A percentile compares a stretch with the other conserved stretches of the same genome.
phyloP scores from a whole-genome alignment of 2,329 filamentous ascomycete genomes.

The Raffaelea arxii region DNA sequence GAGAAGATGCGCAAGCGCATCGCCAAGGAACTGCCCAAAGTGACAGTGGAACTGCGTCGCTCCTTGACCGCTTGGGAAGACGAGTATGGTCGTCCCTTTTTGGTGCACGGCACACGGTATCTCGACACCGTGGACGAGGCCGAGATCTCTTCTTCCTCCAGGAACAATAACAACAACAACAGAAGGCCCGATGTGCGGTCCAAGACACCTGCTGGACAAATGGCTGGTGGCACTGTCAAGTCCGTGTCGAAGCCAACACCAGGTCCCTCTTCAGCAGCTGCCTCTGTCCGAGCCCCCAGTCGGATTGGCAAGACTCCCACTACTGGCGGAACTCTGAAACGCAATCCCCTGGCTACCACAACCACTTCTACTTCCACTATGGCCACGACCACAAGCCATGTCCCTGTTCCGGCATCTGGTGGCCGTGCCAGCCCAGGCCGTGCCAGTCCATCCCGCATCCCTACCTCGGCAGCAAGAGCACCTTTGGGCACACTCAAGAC shows the following conservation, averaged over 20 bases:
- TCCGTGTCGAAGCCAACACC: slow-evolving; percentile 9
- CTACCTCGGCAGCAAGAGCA: slow-evolving; percentile 40
- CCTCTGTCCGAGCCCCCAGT: no score
- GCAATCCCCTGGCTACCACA: slow-evolving; percentile 16
- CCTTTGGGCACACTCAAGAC: slow-evolving; percentile 61
- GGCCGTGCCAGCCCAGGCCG: no score
- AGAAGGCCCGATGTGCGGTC: slow-evolving; percentile 42
- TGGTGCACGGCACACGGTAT: slow-evolving; percentile 87
- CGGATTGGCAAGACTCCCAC: slow-evolving; percentile 52
- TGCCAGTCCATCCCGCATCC: slow-evolving; percentile 58
- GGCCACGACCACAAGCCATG: not conserved
- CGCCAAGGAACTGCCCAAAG: slow-evolving; percentile 87
- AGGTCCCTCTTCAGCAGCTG: no score
- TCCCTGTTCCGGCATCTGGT: no score
- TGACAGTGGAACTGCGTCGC: slow-evolving; percentile 74
- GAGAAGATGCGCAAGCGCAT: slow-evolving; percentile 99
- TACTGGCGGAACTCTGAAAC: slow-evolving; percentile 22
- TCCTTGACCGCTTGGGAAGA: slow-evolving; percentile 83
- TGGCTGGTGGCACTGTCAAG: slow-evolving; percentile 15
- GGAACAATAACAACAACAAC: slow-evolving; percentile 27
- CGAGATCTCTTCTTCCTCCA: slow-evolving; percentile 15
- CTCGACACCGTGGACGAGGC: slow-evolving; percentile 68
- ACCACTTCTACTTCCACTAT: slow-evolving; percentile 10
- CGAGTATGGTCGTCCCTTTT: slow-evolving; percentile 85
- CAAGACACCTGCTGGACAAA: no score